Evolutionary conservation across 2,329 filamentous ascomycete species (phyloP).

Genomic region (Pestalotiopsis sp.): DNA sequence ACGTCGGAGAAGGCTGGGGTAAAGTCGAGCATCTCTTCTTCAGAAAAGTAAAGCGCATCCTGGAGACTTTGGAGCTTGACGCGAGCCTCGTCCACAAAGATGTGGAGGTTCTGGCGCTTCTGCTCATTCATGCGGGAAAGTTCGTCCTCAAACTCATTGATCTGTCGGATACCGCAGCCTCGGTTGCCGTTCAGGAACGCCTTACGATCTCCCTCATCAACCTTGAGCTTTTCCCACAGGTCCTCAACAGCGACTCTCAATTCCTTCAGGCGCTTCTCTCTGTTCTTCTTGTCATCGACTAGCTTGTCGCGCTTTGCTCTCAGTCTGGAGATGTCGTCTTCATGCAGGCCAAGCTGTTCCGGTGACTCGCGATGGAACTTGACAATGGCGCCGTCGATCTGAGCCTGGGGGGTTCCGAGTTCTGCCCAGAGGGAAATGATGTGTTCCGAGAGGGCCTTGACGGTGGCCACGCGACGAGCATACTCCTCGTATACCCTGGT

Average conservation of each 20-base stretch:
- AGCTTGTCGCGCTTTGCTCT: conserved; percentile 79
- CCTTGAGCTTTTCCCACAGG: conserved; percentile 85
- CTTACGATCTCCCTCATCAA: conserved; percentile 83
- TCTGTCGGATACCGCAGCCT: conserved; percentile 86
- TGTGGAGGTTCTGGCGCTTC: conserved; percentile 90
- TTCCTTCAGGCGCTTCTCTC: conserved; percentile 77
- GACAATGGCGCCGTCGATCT: conserved; percentile 86
- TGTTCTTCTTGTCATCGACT: conserved; percentile 82
- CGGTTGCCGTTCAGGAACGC: conserved; percentile 84
- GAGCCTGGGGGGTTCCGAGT: conserved; percentile 88
- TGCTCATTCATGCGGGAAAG: conserved; percentile 83
- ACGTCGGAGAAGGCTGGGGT: conserved; percentile 96
- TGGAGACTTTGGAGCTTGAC: conserved; percentile 91
- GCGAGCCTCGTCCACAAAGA: conserved; percentile 94
- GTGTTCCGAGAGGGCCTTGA: conserved; percentile 76
- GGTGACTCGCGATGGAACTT: conserved; percentile 88
- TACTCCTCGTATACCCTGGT: conserved; percentile 97
- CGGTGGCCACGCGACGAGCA: conserved; percentile 75
- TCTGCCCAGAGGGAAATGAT: conserved; percentile 97
- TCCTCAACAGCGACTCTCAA: conserved; percentile 77
- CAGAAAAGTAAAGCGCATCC: conserved; percentile 91
- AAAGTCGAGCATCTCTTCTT: conserved; percentile 98
- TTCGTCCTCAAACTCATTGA: conserved; percentile 96
- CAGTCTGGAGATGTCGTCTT: conserved; percentile 78
- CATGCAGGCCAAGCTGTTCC: conserved; percentile 90